These are phyloP conservation scores for Chlorella sp. DNA, from an alignment of 139 green algal genomes.

Conservation along the genomic window DNA sequence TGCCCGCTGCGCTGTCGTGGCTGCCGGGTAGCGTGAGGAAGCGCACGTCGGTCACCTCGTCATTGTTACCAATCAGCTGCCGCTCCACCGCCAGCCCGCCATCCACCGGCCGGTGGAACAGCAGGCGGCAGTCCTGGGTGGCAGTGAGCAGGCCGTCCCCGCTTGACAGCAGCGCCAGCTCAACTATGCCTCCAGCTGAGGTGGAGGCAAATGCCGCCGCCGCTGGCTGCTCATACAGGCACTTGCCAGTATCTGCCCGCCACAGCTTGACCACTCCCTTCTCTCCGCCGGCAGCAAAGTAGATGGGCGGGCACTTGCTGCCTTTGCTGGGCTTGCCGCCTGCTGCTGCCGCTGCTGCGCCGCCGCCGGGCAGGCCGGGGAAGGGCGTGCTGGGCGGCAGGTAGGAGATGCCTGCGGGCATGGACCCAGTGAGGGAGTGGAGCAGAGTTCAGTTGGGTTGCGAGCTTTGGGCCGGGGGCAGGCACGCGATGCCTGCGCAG, in stretches of 20 bases:
- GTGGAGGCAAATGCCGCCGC: conserved; percentile 31
- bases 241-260: conserved; percentile 70
- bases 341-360: background rate
- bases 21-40: conserved; percentile 59
- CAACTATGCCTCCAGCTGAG: conserved; percentile 57
- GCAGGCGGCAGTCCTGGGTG: conserved; percentile 81
- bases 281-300: conserved; percentile 89
- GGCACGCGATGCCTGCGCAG: too few species aligned
- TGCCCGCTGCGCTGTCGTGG: background rate
- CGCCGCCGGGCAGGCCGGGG: conserved; percentile 49
- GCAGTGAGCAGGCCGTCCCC: conserved; percentile 62
- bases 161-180: conserved; percentile 63
- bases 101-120: conserved; percentile 53
- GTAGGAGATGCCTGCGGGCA: conserved; percentile 42
- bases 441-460: too few species aligned
- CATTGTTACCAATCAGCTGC: conserved; percentile 94
- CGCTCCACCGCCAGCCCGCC: conserved; percentile 39
- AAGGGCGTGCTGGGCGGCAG: conserved; percentile 46
- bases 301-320: conserved; percentile 28
- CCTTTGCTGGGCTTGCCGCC: background rate
- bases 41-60: conserved; percentile 91
- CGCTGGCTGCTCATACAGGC: conserved; percentile 57
- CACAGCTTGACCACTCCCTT: conserved; percentile 77
- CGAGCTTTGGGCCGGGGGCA: too few species aligned
- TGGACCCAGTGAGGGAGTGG: too few species aligned